Conservation (phyloP, 305 asterid genomes). For the Plantago coronopus region DNA sequence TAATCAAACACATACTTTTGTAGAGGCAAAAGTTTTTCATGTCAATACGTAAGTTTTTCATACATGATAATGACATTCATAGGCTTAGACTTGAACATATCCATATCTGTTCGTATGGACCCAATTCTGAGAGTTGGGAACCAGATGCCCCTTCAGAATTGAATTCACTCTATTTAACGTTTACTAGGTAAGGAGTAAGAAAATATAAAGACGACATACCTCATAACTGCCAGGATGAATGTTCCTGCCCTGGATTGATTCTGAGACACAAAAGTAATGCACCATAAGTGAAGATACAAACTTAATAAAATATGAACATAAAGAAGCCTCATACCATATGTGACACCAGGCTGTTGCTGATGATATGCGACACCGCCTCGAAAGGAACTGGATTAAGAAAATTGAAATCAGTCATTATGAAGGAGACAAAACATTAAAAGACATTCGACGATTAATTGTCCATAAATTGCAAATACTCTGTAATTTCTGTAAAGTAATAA, state of each 20-base stretch:
- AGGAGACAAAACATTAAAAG: slow-evolving; percentile 11
- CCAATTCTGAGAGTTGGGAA: too few species aligned
- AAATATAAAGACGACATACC: slow-evolving; percentile 24
- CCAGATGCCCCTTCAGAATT: too few species aligned
- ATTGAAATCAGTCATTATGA: slow-evolving; percentile 17
- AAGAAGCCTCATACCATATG: slow-evolving; percentile 33
- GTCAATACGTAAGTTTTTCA: too few species aligned
- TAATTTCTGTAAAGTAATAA: slow-evolving; percentile 15
- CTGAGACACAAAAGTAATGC: slow-evolving; percentile 26
- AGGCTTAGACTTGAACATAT: too few species aligned
- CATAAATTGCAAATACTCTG: slow-evolving; percentile 12
- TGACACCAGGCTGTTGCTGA: slow-evolving; percentile 28
- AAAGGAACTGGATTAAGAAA: slow-evolving; percentile 32
- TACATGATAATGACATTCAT: too few species aligned
- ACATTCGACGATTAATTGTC: slow-evolving; percentile 9
- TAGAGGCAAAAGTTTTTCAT: too few species aligned
- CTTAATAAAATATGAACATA: slow-evolving; percentile 10
- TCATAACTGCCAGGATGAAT: slow-evolving; percentile 26
- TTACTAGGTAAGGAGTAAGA: background rate
- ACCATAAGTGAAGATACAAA: slow-evolving; percentile 5
- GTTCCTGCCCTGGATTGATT: slow-evolving; percentile 26
- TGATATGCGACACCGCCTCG: slow-evolving; percentile 26
- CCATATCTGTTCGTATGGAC: too few species aligned
- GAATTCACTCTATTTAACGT: too few species aligned
- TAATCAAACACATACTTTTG: too few species aligned